Conservation (phyloP, 257 asterid genomes). For the Lycium barbarum region DNA sequence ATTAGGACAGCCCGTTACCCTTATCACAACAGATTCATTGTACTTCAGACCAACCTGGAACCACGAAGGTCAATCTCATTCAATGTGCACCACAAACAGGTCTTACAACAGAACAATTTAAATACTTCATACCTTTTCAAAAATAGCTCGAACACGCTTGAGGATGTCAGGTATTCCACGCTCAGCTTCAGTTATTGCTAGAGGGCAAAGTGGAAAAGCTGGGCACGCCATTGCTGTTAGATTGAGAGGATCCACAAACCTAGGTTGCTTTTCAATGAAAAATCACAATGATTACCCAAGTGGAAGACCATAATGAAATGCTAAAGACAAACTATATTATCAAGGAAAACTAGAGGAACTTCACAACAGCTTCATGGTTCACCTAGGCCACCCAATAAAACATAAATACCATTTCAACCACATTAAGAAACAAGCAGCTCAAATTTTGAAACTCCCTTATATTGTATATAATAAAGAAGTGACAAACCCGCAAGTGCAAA, state of each 20-base stretch:
- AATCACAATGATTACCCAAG: slow-evolving; percentile 23
- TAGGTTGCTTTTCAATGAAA: slow-evolving; percentile 70
- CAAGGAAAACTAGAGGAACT: background rate
- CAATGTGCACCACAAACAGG: background rate
- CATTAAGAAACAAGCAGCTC: slow-evolving; percentile 13
- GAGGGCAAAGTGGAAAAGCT: slow-evolving; percentile 92
- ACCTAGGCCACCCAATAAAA: background rate
- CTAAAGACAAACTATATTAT: background rate
- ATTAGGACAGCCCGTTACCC: slow-evolving; percentile 98
- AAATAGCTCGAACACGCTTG: slow-evolving; percentile 84
- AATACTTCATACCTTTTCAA: slow-evolving; percentile 66
- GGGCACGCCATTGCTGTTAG: slow-evolving; percentile 98
- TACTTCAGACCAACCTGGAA: slow-evolving; percentile 92
- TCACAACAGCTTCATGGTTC: background rate
- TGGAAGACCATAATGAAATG: slow-evolving; percentile 20
- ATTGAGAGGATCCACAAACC: slow-evolving; percentile 92
- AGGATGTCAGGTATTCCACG: slow-evolving; percentile 95
- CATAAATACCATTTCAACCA: background rate
- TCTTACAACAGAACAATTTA: background rate
- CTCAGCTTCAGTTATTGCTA: slow-evolving; percentile 97
- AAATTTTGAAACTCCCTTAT: slow-evolving; percentile 6
- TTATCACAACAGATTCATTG: slow-evolving; percentile 79
- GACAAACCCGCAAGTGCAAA: background rate
- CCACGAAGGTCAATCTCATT: slow-evolving; percentile 8
- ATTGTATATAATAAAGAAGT: background rate